phyloP scores from a whole-genome alignment of 257 asterid genomes.

The Scutellaria minor region DNA sequence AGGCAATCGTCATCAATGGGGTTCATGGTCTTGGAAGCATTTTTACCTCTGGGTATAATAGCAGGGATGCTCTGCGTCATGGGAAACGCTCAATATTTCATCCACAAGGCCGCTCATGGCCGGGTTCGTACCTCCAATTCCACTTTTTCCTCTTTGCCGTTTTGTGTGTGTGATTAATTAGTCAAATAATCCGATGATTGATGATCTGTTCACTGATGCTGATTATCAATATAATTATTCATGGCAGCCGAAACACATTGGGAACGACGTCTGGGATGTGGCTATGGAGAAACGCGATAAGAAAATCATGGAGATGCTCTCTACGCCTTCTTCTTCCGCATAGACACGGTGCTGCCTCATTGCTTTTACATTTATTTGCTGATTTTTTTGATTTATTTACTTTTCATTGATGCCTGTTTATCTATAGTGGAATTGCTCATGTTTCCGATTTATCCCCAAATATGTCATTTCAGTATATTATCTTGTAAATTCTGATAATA shows the following conservation, averaged over 20 bases:
- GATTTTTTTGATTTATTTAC: constrained; percentile 26
- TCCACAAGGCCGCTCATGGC: constrained; percentile 95
- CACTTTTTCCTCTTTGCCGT: neutral
- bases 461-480: neutral
- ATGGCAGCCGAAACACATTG: constrained; percentile 90
- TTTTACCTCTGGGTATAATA: constrained; percentile 83
- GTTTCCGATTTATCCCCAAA: constrained; percentile 20
- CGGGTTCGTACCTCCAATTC: constrained; percentile 55
- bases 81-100: constrained; percentile 88
- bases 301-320: constrained; percentile 72
- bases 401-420: neutral
- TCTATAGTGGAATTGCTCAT: neutral
- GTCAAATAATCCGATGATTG: neutral
- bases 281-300: constrained; percentile 92
- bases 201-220: constrained; percentile 7
- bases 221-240: neutral
- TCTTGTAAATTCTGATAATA: neutral
- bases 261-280: constrained; percentile 84
- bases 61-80: constrained; percentile 93
- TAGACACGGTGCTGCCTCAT: constrained; percentile 32
- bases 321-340: constrained; percentile 55
- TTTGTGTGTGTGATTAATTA: neutral
- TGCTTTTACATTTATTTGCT: neutral
- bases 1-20: constrained; percentile 42
- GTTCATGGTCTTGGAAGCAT: constrained; percentile 71